Conservation (phyloP, 129 eudicot genomes). For the Flaveria bidentis region DNA sequence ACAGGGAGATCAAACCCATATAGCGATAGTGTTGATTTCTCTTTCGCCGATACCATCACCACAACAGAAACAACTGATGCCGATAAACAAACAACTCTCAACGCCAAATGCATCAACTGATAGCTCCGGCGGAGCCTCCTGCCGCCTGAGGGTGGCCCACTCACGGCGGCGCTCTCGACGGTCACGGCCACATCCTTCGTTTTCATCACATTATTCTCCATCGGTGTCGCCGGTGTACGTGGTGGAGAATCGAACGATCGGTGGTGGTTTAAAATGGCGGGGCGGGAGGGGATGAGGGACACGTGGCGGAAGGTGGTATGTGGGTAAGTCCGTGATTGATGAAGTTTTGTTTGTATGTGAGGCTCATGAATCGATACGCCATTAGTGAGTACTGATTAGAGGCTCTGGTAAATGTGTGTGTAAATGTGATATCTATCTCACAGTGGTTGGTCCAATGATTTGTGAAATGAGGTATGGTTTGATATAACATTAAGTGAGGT, state of each 20-base stretch:
- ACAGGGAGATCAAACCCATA: conserved; percentile 73
- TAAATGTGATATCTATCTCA: conserved; percentile 22
- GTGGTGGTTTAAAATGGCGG: conserved; percentile 23
- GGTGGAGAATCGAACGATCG: not conserved
- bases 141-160: conserved; percentile 8
- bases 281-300: conserved; percentile 19
- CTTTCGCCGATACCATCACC: conserved; percentile 62
- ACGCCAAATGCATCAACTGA: conserved; percentile 37
- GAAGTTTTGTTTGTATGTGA: conserved; percentile 23
- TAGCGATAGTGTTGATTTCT: conserved; percentile 57
- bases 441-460: conserved; percentile 42
- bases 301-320: conserved; percentile 28
- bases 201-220: conserved; percentile 27
- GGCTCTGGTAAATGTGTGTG: conserved; percentile 11
- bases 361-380: conserved; percentile 29
- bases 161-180: conserved; percentile 32
- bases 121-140: conserved; percentile 34
- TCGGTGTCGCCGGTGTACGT: not conserved
- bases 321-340: conserved; percentile 36
- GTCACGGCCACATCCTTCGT: conserved; percentile 29
- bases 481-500: conserved; percentile 7
- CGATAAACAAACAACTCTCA: conserved; percentile 54
- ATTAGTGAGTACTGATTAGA: not conserved
- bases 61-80: conserved; percentile 52
- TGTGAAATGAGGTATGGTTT: conserved; percentile 11